Evolutionary conservation across 108 stramenopile genomes (phyloP), one percentile per base, ranked within the genome.

Genomic region (Cyclotella sp.): DNA sequence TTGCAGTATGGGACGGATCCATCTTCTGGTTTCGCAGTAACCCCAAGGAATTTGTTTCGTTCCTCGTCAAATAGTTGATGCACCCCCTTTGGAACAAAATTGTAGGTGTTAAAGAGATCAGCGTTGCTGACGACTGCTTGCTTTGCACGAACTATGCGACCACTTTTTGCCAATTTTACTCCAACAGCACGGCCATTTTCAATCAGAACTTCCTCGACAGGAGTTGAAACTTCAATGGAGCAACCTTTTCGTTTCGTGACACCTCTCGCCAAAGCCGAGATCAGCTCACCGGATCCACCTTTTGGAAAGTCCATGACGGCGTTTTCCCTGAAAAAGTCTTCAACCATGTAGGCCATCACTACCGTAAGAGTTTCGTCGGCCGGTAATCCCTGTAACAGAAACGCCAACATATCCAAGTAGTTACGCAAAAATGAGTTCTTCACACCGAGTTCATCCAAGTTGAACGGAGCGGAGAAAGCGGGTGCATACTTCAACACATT

Each of bases 301-400:
- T 79, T 87, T 16, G 97, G 97, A 77, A 95, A 97, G 73, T 97
- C 97, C 75, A 97, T 75, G 6, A 91, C 91, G 0, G 93, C 96
- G 55, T 93, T 93, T 40, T 91, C 91, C 27, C 86, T 81, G 81
- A 95, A 95, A 81, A 94, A 93, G 67, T 97, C 97, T 41, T 91
- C 92, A 14, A 98, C 71, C 97, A 98, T 98, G 85, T 96, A 97
- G 13, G 89, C 88, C 88, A 93, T 97, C 11, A 96, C 95, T 0
- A 96, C 95, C 73, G 92, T 94, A 73, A 96, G 89, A 19, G 97
- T 96, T 9, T 89, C 89, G 19, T 85, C 81, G 13, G 97, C 94
- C 0, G 96, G 93, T 18, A 96, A 75, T 53, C 97, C 97, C 58
- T 96, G 95, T 49, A 97, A 76, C 19, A 96, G 63, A 65, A 97